phyloP scores from a whole-genome alignment of 371 early-diverging fungal genomes.

The Mortierella sp. region DNA sequence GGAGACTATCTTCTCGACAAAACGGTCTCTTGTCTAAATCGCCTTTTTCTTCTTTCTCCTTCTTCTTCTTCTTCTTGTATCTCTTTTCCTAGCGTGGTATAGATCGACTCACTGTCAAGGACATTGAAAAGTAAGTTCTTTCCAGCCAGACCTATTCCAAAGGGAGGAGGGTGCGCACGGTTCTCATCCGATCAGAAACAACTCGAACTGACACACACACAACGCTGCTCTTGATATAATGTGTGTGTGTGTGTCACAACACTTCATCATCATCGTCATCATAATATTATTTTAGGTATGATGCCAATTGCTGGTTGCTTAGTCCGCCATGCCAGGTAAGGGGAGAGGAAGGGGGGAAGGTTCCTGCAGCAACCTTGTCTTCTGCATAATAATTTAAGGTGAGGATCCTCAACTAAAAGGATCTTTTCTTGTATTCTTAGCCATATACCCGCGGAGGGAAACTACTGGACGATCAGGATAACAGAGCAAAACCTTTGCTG shows the following conservation, averaged over 20 bases:
- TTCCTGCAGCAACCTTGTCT: too few species aligned
- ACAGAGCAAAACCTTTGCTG: constrained; percentile 72
- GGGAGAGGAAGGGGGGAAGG: too few species aligned
- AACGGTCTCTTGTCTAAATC: too few species aligned
- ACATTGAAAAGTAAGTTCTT: constrained; percentile 71
- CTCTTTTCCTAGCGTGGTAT: constrained; percentile 63
- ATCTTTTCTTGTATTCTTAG: too few species aligned
- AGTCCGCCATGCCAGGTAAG: constrained; percentile 85
- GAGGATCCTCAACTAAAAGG: not conserved
- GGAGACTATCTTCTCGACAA: not conserved
- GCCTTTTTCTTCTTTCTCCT: not conserved
- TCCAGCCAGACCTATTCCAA: too few species aligned
- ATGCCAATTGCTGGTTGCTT: constrained; percentile 81
- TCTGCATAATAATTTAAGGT: too few species aligned
- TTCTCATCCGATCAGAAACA: too few species aligned
- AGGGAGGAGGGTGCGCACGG: too few species aligned
- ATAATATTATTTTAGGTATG: constrained; percentile 42
- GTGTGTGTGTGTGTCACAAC: too few species aligned
- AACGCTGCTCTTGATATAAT: too few species aligned
- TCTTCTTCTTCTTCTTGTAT: not conserved
- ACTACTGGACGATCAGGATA: constrained; percentile 70
- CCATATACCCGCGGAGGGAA: constrained; percentile 81
- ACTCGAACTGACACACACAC: too few species aligned
- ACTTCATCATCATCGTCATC: not conserved
- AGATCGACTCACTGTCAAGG: constrained; percentile 64